A percentile compares a stretch with the other conserved stretches of the same genome.
phyloP scores from a whole-genome alignment of 768 basidiomycete species.

The Trametes cinnabarina region DNA sequence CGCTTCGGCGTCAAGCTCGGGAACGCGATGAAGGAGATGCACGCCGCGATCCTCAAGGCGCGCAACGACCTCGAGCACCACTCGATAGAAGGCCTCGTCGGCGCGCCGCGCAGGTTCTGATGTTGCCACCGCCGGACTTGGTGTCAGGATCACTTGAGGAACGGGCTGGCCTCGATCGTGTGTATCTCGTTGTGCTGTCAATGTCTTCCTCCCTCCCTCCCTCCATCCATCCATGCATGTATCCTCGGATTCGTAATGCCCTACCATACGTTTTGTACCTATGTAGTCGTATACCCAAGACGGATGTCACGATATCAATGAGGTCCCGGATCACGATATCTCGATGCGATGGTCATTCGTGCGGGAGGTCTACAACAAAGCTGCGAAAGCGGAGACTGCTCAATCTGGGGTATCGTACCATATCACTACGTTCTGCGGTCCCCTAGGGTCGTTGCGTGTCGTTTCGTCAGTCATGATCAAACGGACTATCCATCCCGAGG shows the following conservation, averaged over 20 bases:
- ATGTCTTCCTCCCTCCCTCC: conserved; percentile 15
- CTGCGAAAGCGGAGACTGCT: conserved; percentile 14
- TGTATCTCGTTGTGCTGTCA: conserved; percentile 14
- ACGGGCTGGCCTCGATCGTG: conserved; percentile 3
- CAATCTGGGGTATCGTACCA: conserved; percentile 14
- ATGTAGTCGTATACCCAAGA: conserved; percentile 19
- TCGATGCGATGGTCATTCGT: not conserved
- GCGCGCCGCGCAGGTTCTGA: conserved; percentile 43
- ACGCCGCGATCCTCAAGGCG: conserved; percentile 88
- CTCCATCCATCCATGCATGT: conserved; percentile 13
- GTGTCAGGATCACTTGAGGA: not conserved
- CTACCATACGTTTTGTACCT: conserved; percentile 20
- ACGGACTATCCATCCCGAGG: too few relatives aligned
- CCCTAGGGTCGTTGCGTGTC: not conserved
- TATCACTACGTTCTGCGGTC: conserved; percentile 3
- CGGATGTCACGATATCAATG: not conserved
- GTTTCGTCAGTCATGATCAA: conserved; percentile 4
- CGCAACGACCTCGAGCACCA: conserved; percentile 95
- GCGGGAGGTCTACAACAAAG: conserved; percentile 5
- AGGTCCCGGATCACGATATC: not conserved
- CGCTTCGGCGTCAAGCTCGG: conserved; percentile 93
- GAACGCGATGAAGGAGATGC: conserved; percentile 96
- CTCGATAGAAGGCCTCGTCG: conserved; percentile 87
- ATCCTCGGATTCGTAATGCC: conserved; percentile 17
- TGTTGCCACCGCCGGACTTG: not conserved